These are phyloP conservation scores for Boletus edulis DNA, from an alignment of 768 basidiomycete species.

Conservation along the genomic window DNA sequence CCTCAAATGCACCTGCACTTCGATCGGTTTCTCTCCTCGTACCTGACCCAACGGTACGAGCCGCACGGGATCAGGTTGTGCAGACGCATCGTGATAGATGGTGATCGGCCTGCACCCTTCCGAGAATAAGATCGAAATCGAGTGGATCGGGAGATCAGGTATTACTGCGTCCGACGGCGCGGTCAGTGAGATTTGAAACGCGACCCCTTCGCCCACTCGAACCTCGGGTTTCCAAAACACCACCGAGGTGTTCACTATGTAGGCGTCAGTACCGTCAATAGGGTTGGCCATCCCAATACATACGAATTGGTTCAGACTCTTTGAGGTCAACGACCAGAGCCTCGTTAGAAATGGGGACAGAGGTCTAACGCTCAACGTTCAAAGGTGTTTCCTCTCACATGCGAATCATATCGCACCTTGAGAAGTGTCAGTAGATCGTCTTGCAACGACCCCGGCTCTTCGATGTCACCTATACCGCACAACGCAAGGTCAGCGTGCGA, in stretches of 20 bases:
- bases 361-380: slow-evolving; percentile 48
- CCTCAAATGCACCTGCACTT: slow-evolving; percentile 43
- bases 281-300: slow-evolving; percentile 21
- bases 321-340: slow-evolving; percentile 60
- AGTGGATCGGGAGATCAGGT: slow-evolving; percentile 57
- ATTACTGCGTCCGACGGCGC: slow-evolving; percentile 50
- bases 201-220: slow-evolving; percentile 54
- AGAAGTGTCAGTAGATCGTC: slow-evolving; percentile 74
- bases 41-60: slow-evolving; percentile 46
- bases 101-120: slow-evolving; percentile 46
- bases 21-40: slow-evolving; percentile 32
- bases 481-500: background rate
- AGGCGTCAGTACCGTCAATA: slow-evolving; percentile 3
- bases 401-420: slow-evolving; percentile 43
- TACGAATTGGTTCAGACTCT: slow-evolving; percentile 64
- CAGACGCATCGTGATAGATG: slow-evolving; percentile 42
- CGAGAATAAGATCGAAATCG: slow-evolving; percentile 60
- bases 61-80: slow-evolving; percentile 13
- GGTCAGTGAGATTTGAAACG: slow-evolving; percentile 73
- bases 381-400: background rate
- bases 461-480: slow-evolving; percentile 38
- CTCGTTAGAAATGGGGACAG: slow-evolving; percentile 57
- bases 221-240: slow-evolving; percentile 72
- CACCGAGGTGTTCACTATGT: slow-evolving; percentile 58
- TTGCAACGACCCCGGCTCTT: slow-evolving; percentile 52